Percentiles rank a stretch among this genome's conserved stretches.
These are phyloP conservation scores for Halophytophthora polymorphica DNA, from an alignment of 352 stramenopile genomes.

Conservation along the genomic window DNA sequence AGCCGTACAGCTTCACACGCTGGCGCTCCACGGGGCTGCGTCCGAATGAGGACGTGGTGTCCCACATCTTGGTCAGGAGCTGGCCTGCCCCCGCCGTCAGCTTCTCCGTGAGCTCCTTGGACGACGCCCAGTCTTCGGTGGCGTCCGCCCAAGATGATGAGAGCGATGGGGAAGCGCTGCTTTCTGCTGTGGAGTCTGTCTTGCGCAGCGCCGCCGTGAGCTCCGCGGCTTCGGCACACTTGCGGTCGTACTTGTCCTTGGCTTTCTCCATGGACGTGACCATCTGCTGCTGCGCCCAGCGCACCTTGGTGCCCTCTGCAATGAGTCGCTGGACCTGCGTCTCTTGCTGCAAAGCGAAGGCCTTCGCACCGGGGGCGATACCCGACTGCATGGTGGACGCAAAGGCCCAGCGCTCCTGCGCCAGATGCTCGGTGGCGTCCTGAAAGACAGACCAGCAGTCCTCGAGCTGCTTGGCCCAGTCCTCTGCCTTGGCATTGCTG, in stretches of 20 bases:
- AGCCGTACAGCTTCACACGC: slow-evolving; percentile 51
- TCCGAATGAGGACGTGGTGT: slow-evolving; percentile 65
- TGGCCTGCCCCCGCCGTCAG: slow-evolving; percentile 51
- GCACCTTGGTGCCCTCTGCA: slow-evolving; percentile 71
- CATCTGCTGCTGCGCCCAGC: slow-evolving; percentile 61
- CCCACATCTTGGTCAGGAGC: slow-evolving; percentile 81
- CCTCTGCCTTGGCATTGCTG: slow-evolving; percentile 54
- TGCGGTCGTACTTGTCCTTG: slow-evolving; percentile 77
- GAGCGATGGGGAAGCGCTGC: slow-evolving; percentile 1
- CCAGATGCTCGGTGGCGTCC: slow-evolving; percentile 46
- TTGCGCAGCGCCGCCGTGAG: slow-evolving; percentile 35
- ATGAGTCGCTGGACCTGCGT: slow-evolving; percentile 74
- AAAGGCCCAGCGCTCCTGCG: slow-evolving; percentile 55
- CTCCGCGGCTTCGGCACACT: slow-evolving; percentile 65
- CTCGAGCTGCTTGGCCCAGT: slow-evolving; percentile 68
- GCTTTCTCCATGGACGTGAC: slow-evolving; percentile 55
- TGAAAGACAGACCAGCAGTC: slow-evolving; percentile 57
- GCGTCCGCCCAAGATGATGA: slow-evolving; percentile 8
- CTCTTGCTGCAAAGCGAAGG: slow-evolving; percentile 73
- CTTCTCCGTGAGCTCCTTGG: slow-evolving; percentile 66
- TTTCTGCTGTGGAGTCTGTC: slow-evolving; percentile 14
- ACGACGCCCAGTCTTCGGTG: slow-evolving; percentile 22
- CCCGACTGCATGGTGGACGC: slow-evolving; percentile 56
- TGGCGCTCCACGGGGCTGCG: slow-evolving; percentile 65
- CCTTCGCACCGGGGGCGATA: slow-evolving; percentile 54